Base-by-base conservation (phyloP, 2,329 filamentous ascomycete species). In the Aspergillaceae sp. region DNA sequence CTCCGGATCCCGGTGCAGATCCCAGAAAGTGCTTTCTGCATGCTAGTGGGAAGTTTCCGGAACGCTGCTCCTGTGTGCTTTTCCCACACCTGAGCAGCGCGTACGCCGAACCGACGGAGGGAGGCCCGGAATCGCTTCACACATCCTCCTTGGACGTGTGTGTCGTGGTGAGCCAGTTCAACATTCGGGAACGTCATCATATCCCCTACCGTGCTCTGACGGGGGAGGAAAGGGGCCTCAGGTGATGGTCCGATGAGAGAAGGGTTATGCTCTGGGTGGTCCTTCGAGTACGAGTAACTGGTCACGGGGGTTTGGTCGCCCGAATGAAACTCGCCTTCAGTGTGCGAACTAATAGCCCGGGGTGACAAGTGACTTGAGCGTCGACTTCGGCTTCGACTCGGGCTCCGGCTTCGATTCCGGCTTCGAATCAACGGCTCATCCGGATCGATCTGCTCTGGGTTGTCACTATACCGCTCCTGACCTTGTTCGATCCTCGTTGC, bases 111-210 rank as follows among this genome's bases (percentile, higher is more conserved):
- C 40, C 56, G 52, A 19, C 49, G 48, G 10, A 61, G 40, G 6
- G 48, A 56, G 37, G 56, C 48, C 45, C 56, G 64, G 32, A 51
- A 55, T 42, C 58, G 58, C 19, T 62, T 59, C n/a, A 64, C 4
- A 3, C 60, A 46, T 2, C 65, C 64, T 35, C 56, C 51, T 3
- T 63, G 54, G 1, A 55, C 45, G 5, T 59, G 48, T 3, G 56
- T 51, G 40, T 63, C 55, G 4, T 51, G 48, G 27, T 56, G 56
- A 4, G 59, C 52, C 10, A 61, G 48, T 40, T 67, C 65, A 1
- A 70, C 62, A 35, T 61, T 60, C 5, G 64, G 54, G 61, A 87
- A 86, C 1, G 76, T 79, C 45, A 81, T 73, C 10, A 85, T 82
- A 51, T 81, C 72, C 40, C 77, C 74, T 3, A 68, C 66, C 7